Percentiles rank a stretch among this genome's conserved stretches.
Conservation (phyloP, 495 filamentous ascomycete genomes). For the Schizothecium vesticola region DNA sequence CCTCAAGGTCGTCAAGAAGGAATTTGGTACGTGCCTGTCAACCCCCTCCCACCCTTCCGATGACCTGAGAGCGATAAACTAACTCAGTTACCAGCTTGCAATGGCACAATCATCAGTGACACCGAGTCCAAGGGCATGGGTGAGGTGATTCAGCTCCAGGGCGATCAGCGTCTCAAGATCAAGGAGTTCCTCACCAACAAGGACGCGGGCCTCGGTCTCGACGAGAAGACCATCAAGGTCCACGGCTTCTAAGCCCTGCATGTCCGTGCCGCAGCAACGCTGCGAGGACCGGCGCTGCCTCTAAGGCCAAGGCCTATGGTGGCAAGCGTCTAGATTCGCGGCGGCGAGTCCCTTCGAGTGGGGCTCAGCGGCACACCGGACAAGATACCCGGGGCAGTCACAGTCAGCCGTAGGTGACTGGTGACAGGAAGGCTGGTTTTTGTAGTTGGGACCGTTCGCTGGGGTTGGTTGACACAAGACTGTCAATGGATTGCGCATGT, state of each 20-base stretch:
- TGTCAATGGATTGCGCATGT: slow-evolving; percentile 10
- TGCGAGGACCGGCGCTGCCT: slow-evolving; percentile 13
- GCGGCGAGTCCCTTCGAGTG: slow-evolving; percentile 12
- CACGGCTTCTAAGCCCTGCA: slow-evolving; percentile 65
- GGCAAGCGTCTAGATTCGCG: slow-evolving; percentile 13
- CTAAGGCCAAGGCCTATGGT: slow-evolving; percentile 7
- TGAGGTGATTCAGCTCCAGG: slow-evolving; percentile 99
- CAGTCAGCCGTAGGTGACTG: slow-evolving; percentile 12
- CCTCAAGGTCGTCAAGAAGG: slow-evolving; percentile 99
- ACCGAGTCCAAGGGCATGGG: slow-evolving; percentile 73
- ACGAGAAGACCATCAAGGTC: slow-evolving; percentile 97
- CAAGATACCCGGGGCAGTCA: slow-evolving; percentile 30
- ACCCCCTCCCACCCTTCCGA: not conserved
- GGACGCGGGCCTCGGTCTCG: slow-evolving; percentile 83
- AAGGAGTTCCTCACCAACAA: slow-evolving; percentile 95
- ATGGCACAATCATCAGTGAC: slow-evolving; percentile 99
- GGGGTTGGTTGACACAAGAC: slow-evolving; percentile 15
- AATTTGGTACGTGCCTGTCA: slow-evolving; percentile 70
- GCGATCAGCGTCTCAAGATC: slow-evolving; percentile 97
- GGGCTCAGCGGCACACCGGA: slow-evolving; percentile 19
- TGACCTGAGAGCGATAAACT: not conserved
- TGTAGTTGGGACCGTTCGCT: slow-evolving; percentile 19
- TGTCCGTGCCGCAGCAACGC: slow-evolving; percentile 29
- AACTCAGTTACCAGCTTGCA: slow-evolving; percentile 66
- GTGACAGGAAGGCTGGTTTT: slow-evolving; percentile 9